phyloP scores from a whole-genome alignment of 352 stramenopile species.

The Saprolegnia parasitica region DNA sequence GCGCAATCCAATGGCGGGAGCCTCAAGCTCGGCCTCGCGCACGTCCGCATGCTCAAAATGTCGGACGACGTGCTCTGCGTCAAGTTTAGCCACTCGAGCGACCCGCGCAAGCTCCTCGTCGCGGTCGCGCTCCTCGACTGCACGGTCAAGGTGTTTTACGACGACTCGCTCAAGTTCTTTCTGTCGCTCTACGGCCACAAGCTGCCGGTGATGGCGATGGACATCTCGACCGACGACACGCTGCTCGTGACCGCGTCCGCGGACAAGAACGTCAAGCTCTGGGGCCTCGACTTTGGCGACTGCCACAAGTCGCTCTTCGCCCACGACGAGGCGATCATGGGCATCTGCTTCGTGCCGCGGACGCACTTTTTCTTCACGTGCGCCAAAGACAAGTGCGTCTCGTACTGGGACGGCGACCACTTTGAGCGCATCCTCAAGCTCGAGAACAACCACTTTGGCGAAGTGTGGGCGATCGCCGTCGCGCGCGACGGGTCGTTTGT shows the following conservation, averaged over 20 bases:
- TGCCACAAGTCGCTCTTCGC: conserved; percentile 98
- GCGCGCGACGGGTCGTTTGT: conserved; percentile 93
- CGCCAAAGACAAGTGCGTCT: conserved; percentile 96
- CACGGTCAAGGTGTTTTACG: conserved; percentile 99
- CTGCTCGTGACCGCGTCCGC: conserved; percentile 96
- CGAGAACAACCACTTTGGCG: conserved; percentile 66
- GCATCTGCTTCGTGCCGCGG: conserved; percentile 90
- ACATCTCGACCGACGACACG: conserved; percentile 96
- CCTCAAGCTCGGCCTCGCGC: conserved; percentile 90
- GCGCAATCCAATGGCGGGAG: conserved; percentile 20
- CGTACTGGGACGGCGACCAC: conserved; percentile 98
- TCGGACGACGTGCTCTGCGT: conserved; percentile 97
- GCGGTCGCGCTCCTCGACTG: conserved; percentile 92
- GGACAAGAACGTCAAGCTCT: conserved; percentile 99
- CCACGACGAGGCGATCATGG: conserved; percentile 98
- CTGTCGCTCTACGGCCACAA: conserved; percentile 99
- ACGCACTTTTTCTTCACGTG: conserved; percentile 99
- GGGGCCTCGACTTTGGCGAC: conserved; percentile 99
- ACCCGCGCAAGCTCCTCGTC: conserved; percentile 83
- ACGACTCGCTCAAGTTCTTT: conserved; percentile 99
- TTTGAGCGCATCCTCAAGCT: conserved; percentile 92
- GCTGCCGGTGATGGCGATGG: conserved; percentile 96
- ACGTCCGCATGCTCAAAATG: conserved; percentile 97
- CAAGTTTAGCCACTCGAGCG: conserved; percentile 91
- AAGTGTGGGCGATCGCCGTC: conserved; percentile 86